Evolutionary conservation across 768 basidiomycete species (phyloP), one percentile per base, ranked within the genome.

Genomic region (Royoungia palumana): DNA sequence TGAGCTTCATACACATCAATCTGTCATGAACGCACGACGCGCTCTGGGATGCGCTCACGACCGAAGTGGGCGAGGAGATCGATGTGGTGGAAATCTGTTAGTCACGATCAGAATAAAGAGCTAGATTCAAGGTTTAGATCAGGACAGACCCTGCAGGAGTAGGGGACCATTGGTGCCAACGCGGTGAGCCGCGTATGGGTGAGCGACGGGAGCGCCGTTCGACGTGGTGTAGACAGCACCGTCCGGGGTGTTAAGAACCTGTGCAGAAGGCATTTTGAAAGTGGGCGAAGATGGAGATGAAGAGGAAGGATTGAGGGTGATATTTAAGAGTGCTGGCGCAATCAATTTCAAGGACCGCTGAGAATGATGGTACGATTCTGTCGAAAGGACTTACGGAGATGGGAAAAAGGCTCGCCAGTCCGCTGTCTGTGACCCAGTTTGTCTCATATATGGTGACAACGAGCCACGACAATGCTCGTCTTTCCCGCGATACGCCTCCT

Each of bases 31-130:
- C 81, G 56, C 68, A 85, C 92, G 56, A 90, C 86, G 69, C 92
- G 90, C 77, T 95, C 92, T 14, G 94, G 95, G 62, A 98, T 95
- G 66, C 95, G 87, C 70, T 96, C 94, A 51, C 90, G 85, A 67
- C 91, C 89, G 60, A 94, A 94, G 74, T 95, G 94, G 14, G 90
- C 85, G 53, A 98, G 82, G 41, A 87, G 75, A 71, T 93, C 91
- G 63, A 94, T 85, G 70, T 89, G 83, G 69, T 90, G 85, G 74
- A 91, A 92, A 67, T 93, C 89, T 88, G 51, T 47, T 12, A n/a
- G 24, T 17, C 47, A 36, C 40, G 48, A 55, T 63, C 35, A 67
- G 50, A n/a, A 24, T 39, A 37, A 41, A 44, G 45, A 47, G 19
- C 51, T 14, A 20, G 17, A 37, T 32, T 19, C 16, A 24, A 17